Percentiles rank a stretch among this genome's conserved stretches.
These are phyloP conservation scores for Knufia fluminis DNA, from an alignment of 2,329 filamentous ascomycete species.

Conservation along the genomic window DNA sequence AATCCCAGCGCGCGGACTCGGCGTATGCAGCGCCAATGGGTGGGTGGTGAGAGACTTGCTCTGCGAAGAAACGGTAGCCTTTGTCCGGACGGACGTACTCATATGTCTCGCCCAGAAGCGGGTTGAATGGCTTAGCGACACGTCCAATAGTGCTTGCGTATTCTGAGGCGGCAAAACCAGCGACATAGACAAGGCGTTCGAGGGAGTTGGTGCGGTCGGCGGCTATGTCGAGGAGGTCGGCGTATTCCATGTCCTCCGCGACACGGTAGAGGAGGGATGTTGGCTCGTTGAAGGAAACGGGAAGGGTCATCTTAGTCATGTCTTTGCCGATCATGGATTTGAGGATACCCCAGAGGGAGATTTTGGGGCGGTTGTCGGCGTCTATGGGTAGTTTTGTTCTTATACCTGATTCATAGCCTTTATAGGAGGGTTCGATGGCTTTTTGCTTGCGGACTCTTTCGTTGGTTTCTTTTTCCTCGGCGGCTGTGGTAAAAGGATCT, in stretches of 20 bases:
- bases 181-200: conserved; percentile 87
- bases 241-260: conserved; percentile 96
- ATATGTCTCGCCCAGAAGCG: conserved; percentile 88
- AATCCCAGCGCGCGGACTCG: conserved; percentile 89
- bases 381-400: conserved; percentile 76
- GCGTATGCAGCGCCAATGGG: conserved; percentile 89
- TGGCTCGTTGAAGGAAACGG: conserved; percentile 96
- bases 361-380: conserved; percentile 82
- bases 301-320: conserved; percentile 99
- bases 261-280: conserved; percentile 91
- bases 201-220: conserved; percentile 77
- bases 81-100: conserved; percentile 95
- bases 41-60: conserved; percentile 96
- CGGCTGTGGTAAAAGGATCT: conserved; percentile 10
- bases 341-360: conserved; percentile 90
- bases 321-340: conserved; percentile 99
- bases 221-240: conserved; percentile 79
- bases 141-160: conserved; percentile 95
- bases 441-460: conserved; percentile 42
- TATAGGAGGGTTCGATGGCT: conserved; percentile 70
- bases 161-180: conserved; percentile 89
- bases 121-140: conserved; percentile 97
- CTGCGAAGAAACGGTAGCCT: conserved; percentile 95
- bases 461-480: conserved; percentile 38
- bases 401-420: conserved; percentile 83